These are phyloP conservation scores for Epichloe sibirici DNA, from an alignment of 2,329 filamentous ascomycete genomes.

Conservation along the genomic window DNA sequence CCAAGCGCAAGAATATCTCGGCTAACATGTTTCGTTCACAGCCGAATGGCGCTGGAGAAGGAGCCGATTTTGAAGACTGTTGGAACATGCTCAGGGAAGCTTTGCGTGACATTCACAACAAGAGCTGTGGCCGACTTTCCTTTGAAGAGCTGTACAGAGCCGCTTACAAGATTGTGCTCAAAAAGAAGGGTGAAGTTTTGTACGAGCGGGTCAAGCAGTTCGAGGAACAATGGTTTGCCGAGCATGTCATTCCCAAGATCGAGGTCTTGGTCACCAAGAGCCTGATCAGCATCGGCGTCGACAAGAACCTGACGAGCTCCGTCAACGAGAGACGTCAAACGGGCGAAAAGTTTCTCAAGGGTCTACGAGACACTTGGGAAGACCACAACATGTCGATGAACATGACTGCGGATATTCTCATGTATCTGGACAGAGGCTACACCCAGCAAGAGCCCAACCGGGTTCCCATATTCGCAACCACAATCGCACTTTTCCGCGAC, in stretches of 20 bases:
- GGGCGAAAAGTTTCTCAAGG: constrained; percentile 72
- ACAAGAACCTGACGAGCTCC: constrained; percentile 46
- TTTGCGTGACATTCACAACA: constrained; percentile 77
- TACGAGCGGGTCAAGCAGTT: constrained; percentile 73
- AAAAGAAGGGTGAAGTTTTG: constrained; percentile 70
- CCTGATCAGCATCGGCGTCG: constrained; percentile 48
- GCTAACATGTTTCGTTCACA: constrained; percentile 15
- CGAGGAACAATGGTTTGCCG: constrained; percentile 68
- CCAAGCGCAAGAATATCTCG: background rate
- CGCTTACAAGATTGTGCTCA: constrained; percentile 85
- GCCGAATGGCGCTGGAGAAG: constrained; percentile 34
- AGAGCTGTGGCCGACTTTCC: constrained; percentile 78
- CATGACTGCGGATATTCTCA: constrained; percentile 91
- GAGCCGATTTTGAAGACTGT: constrained; percentile 70
- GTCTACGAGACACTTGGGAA: constrained; percentile 68
- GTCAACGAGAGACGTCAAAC: constrained; percentile 66
- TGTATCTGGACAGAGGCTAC: constrained; percentile 91
- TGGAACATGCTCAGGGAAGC: constrained; percentile 71
- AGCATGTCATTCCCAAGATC: constrained; percentile 60
- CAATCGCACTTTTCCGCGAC: constrained; percentile 82
- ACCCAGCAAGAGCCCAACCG: constrained; percentile 52
- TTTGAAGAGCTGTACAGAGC: constrained; percentile 94
- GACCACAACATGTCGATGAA: constrained; percentile 89
- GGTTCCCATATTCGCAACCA: constrained; percentile 69
- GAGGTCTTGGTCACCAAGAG: constrained; percentile 57